Percentiles rank a stretch among this genome's conserved stretches.
These are phyloP conservation scores for Lenzites betulinus DNA, from an alignment of 768 basidiomycete genomes.

Conservation along the genomic window DNA sequence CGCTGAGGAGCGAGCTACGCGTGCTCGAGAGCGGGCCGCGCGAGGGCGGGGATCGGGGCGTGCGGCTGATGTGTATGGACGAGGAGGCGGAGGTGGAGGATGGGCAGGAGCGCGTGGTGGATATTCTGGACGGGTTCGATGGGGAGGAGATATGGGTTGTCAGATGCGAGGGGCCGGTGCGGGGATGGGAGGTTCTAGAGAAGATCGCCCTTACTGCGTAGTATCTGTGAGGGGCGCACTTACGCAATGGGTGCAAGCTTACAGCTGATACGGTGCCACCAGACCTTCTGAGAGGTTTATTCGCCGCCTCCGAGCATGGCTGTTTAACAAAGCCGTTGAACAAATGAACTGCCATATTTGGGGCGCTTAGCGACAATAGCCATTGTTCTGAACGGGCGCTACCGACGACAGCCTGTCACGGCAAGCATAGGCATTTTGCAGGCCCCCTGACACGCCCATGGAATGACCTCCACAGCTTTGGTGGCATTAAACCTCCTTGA, in stretches of 20 bases:
- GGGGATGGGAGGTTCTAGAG: slow-evolving; percentile 28
- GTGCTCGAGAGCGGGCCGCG: slow-evolving; percentile 40
- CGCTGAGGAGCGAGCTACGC: slow-evolving; percentile 40
- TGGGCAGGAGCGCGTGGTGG: neutral
- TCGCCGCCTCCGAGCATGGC: neutral
- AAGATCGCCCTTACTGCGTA: slow-evolving; percentile 20
- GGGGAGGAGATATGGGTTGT: slow-evolving; percentile 34
- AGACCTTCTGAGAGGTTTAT: neutral
- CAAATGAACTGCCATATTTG: neutral
- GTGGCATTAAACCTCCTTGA: too few relatives aligned
- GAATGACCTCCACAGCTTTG: too few relatives aligned
- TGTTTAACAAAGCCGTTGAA: neutral
- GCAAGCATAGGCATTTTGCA: too few relatives aligned
- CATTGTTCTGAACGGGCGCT: neutral
- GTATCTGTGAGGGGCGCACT: too few relatives aligned
- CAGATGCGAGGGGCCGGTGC: slow-evolving; percentile 32
- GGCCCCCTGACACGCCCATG: too few relatives aligned
- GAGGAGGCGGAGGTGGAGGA: slow-evolving; percentile 5
- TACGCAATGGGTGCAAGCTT: too few relatives aligned
- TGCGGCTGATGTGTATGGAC: slow-evolving; percentile 8
- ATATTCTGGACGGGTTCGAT: slow-evolving; percentile 26
- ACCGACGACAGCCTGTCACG: neutral
- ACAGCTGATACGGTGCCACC: too few relatives aligned
- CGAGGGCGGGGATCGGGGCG: slow-evolving; percentile 14
- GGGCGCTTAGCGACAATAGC: slow-evolving; percentile 8